Evolutionary conservation across 2,329 filamentous ascomycete genomes (phyloP), one percentile per base, ranked within the genome.

Genomic region (Nigrograna mackinnonii): DNA sequence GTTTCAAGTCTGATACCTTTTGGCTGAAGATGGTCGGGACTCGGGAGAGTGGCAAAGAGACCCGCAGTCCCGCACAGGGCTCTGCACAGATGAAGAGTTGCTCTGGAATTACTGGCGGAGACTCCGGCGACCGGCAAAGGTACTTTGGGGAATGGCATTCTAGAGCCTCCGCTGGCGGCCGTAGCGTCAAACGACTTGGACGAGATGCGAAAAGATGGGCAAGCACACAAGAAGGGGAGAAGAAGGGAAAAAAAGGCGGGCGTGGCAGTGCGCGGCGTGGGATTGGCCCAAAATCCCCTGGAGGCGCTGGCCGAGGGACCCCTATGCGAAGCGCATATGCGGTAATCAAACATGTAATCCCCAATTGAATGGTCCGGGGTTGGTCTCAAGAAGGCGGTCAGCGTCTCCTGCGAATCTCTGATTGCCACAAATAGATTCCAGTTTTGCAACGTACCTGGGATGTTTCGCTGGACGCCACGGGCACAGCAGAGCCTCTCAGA

Each of bases 141-240:
- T 52, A 56, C 47, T 52, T 44, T 47, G 37, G 32, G 40, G 32
- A 14, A 32, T 47, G 20, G 22, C 12, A 30, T 46, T 51, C 52
- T 57, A 49, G 55, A 56, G 50, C 50, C 45, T 60, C 57, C 54
- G 55, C 44, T 49, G 38, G 47, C 46, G 46, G 52, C 55, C 53
- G 57, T 57, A 61, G 60, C 54, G 58, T 40, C 28, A 34, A 39
- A 35, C 16, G 28, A 21, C 20, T 36, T 22, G 14, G 19, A 17
- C 31, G 19, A 36, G 7, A 35, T 12, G 14, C 6, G 12, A 32
- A 39, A 14, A 13, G n/a, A n/a, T n/a, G n/a, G n/a, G n/a, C n/a
- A n/a, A n/a, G n/a, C n/a, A n/a, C n/a, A n/a, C n/a, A n/a, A 4
- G 22, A 6, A 28, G 19, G 30, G 24, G 12, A 13, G 11, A 21